Evolutionary conservation across 2,329 filamentous ascomycete species (phyloP).

Genomic region (Apiospora sp.): DNA sequence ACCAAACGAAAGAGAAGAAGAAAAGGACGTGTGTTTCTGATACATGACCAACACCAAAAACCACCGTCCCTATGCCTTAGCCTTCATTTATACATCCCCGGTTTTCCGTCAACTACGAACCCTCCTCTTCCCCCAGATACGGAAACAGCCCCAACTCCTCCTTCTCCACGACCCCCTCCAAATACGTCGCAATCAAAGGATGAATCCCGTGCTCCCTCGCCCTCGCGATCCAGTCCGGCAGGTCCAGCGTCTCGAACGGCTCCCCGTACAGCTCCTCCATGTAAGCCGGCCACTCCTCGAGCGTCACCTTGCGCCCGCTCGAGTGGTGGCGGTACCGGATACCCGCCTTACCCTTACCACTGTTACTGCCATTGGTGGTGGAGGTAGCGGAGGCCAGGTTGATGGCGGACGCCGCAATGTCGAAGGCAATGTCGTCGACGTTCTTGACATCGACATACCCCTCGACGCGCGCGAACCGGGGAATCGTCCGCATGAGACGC

Average conservation of each 20-base stretch:
- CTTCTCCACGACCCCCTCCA: slow-evolving; percentile 24
- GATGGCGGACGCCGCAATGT: background rate
- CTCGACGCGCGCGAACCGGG: background rate
- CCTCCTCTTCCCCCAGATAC: background rate
- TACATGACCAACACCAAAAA: too few species aligned
- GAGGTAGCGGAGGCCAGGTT: too few species aligned
- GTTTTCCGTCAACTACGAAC: too few species aligned
- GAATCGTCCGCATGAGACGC: slow-evolving; percentile 13
- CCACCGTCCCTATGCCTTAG: too few species aligned
- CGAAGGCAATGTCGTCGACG: background rate
- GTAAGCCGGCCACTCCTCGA: slow-evolving; percentile 3
- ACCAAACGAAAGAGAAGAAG: too few species aligned
- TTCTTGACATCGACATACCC: background rate
- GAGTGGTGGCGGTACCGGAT: background rate
- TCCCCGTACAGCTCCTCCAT: slow-evolving; percentile 19
- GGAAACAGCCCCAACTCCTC: slow-evolving; percentile 5
- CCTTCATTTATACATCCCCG: too few species aligned
- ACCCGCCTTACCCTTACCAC: background rate
- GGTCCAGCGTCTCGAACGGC: slow-evolving; percentile 18
- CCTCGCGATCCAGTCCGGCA: slow-evolving; percentile 10
- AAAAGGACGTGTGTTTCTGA: too few species aligned
- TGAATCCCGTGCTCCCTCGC: slow-evolving; percentile 3
- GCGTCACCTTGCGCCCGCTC: background rate
- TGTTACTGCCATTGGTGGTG: too few species aligned
- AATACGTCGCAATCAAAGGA: slow-evolving; percentile 16